These are phyloP conservation scores for Plantago coronopus DNA, from an alignment of 305 asterid species.

Conservation along the genomic window DNA sequence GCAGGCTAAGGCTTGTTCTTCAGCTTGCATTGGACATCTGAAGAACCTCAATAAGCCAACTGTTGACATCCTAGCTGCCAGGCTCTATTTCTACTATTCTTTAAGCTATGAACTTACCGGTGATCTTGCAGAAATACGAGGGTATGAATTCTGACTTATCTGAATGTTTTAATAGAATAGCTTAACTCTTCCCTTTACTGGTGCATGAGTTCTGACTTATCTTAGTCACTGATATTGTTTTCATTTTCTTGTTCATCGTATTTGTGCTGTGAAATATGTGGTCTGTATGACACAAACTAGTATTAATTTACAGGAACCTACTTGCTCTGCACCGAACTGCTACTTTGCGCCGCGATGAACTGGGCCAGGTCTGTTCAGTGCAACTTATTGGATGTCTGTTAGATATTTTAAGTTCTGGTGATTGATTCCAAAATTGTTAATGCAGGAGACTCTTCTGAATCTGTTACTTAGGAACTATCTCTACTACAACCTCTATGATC, in stretches of 20 bases:
- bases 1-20: slow-evolving; percentile 80
- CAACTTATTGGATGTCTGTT: slow-evolving; percentile 15
- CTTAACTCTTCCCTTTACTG: slow-evolving; percentile 9
- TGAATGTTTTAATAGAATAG: slow-evolving; percentile 16
- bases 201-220: slow-evolving; percentile 10
- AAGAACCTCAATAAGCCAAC: slow-evolving; percentile 63
- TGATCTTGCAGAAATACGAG: slow-evolving; percentile 72
- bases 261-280: slow-evolving; percentile 14
- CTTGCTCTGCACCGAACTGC: slow-evolving; percentile 91
- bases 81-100: slow-evolving; percentile 74
- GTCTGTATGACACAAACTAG: slow-evolving; percentile 24
- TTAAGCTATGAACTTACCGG: slow-evolving; percentile 78
- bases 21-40: slow-evolving; percentile 70
- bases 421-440: slow-evolving; percentile 17
- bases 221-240: background rate
- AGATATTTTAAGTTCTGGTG: slow-evolving; percentile 12
- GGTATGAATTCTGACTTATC: slow-evolving; percentile 66
- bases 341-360: slow-evolving; percentile 86
- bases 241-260: background rate
- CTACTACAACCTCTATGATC: slow-evolving; percentile 86
- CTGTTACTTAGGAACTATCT: slow-evolving; percentile 84
- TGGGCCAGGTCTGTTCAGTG: slow-evolving; percentile 80
- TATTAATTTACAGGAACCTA: slow-evolving; percentile 55
- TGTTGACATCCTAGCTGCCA: slow-evolving; percentile 76
- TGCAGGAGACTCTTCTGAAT: slow-evolving; percentile 91